A percentile compares a stretch with the other conserved stretches of the same genome.
Conservation (phyloP, 2,329 filamentous ascomycete genomes). For the Pestalotiopsis sp. region DNA sequence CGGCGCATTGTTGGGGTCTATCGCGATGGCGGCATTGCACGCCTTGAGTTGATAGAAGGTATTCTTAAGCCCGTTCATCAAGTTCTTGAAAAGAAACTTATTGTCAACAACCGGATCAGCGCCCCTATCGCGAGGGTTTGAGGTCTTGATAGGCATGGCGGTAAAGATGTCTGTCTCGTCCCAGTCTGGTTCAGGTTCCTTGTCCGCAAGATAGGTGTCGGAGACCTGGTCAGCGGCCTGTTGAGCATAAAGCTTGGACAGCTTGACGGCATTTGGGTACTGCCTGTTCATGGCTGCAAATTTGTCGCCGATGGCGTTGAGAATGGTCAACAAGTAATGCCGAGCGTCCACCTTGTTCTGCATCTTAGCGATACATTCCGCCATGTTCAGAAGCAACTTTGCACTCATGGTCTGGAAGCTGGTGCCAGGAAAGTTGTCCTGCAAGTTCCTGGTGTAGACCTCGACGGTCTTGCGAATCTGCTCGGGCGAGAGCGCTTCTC, state of each 20-base stretch:
- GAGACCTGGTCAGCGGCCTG: constrained; percentile 62
- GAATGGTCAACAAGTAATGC: constrained; percentile 93
- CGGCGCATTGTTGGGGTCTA: constrained; percentile 78
- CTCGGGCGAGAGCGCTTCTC: constrained; percentile 81
- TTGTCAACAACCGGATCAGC: constrained; percentile 93
- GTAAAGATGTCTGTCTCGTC: constrained; percentile 98
- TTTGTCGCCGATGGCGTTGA: constrained; percentile 97
- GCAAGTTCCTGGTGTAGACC: constrained; percentile 94
- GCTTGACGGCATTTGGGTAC: constrained; percentile 91
- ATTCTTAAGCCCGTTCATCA: constrained; percentile 94
- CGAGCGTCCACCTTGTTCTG: constrained; percentile 91
- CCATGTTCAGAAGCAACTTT: constrained; percentile 95
- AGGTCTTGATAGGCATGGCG: constrained; percentile 93
- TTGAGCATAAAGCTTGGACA: constrained; percentile 75
- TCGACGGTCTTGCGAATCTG: constrained; percentile 96
- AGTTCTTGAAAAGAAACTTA: constrained; percentile 95
- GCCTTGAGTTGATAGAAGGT: constrained; percentile 93
- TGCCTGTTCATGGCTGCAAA: constrained; percentile 98
- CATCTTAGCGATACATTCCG: constrained; percentile 93
- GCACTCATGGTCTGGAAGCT: constrained; percentile 99
- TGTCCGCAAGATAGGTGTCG: constrained; percentile 84
- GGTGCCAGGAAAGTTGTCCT: constrained; percentile 93
- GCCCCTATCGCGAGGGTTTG: constrained; percentile 84
- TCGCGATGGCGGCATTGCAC: constrained; percentile 74
- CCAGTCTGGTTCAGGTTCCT: constrained; percentile 83